Percentiles rank a stretch among this genome's conserved stretches.
Evolutionary conservation across 2,329 filamentous ascomycete genomes (phyloP).

Genomic region (Fusarium palustre): DNA sequence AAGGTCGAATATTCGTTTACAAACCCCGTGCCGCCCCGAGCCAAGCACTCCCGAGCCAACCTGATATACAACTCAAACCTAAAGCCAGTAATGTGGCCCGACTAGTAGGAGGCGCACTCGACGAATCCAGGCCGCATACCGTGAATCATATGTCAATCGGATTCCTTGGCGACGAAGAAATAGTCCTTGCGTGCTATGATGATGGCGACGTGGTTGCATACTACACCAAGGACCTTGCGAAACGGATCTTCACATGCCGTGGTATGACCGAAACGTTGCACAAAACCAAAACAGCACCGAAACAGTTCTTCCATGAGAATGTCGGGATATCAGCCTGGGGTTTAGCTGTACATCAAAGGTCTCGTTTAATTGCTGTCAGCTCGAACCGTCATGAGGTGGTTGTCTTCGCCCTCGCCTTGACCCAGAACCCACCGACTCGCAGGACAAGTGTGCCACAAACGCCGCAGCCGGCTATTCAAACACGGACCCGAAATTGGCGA

Average conservation of each 20-base stretch:
- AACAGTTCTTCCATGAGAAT: slow-evolving; percentile 77
- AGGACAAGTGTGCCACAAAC: not conserved
- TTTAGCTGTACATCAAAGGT: slow-evolving; percentile 80
- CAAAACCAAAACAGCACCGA: slow-evolving; percentile 36
- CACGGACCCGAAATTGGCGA: slow-evolving; percentile 62
- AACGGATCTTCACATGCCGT: slow-evolving; percentile 54
- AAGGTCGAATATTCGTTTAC: slow-evolving; percentile 68
- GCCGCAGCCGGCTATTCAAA: slow-evolving; percentile 5
- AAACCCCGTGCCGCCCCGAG: slow-evolving; percentile 59
- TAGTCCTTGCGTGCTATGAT: slow-evolving; percentile 75
- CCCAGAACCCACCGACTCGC: slow-evolving; percentile 17
- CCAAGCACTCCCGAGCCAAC: slow-evolving; percentile 61
- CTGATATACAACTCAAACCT: slow-evolving; percentile 64
- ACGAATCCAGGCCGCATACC: slow-evolving; percentile 65
- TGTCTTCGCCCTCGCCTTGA: slow-evolving; percentile 63
- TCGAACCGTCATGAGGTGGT: slow-evolving; percentile 74
- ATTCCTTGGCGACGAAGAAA: slow-evolving; percentile 75
- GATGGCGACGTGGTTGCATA: slow-evolving; percentile 81
- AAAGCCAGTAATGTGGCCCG: slow-evolving; percentile 55
- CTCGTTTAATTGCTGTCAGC: slow-evolving; percentile 87
- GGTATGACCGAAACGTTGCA: slow-evolving; percentile 10
- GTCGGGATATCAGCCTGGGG: slow-evolving; percentile 90
- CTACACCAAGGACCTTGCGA: slow-evolving; percentile 67
- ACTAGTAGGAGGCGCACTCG: slow-evolving; percentile 64
- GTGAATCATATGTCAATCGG: slow-evolving; percentile 78